phyloP scores from a whole-genome alignment of 345 rosid genomes.

The Acer campestre region DNA sequence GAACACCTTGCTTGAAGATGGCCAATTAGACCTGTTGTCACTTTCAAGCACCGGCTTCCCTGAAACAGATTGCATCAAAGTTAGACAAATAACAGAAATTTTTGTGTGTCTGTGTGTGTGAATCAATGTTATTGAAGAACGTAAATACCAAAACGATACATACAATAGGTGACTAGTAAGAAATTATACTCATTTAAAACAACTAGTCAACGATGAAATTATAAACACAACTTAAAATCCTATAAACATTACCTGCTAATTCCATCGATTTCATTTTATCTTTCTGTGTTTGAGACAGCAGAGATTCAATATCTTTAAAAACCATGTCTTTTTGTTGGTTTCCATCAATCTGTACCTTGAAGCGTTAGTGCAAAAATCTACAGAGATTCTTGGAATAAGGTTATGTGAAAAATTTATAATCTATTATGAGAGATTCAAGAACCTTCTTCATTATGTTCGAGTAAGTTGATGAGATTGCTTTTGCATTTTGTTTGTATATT shows the following conservation, averaged over 20 bases:
- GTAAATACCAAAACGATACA: not conserved
- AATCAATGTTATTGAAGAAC: not conserved
- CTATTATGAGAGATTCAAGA: constrained; percentile 8
- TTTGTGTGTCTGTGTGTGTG: not conserved
- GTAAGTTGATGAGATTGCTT: constrained; percentile 64
- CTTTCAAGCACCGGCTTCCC: constrained; percentile 35
- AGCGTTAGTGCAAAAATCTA: constrained; percentile 6
- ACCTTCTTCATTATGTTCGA: constrained; percentile 67
- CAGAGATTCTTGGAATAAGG: not conserved
- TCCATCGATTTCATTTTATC: constrained; percentile 36
- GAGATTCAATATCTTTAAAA: constrained; percentile 59
- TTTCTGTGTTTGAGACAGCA: constrained; percentile 54
- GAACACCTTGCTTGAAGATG: constrained; percentile 49
- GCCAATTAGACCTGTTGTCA: constrained; percentile 36
- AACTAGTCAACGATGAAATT: not conserved
- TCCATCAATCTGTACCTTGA: constrained; percentile 67
- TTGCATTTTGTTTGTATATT: constrained; percentile 77
- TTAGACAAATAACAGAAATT: constrained; percentile 14
- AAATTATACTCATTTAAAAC: not conserved
- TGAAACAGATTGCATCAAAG: constrained; percentile 27
- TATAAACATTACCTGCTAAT: constrained; percentile 35
- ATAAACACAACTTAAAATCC: constrained; percentile 12
- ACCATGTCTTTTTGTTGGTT: constrained; percentile 69
- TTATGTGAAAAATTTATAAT: not conserved
- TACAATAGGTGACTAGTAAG: not conserved